Conservation (phyloP, 345 rosid species). For the Arabis hirsuta region DNA sequence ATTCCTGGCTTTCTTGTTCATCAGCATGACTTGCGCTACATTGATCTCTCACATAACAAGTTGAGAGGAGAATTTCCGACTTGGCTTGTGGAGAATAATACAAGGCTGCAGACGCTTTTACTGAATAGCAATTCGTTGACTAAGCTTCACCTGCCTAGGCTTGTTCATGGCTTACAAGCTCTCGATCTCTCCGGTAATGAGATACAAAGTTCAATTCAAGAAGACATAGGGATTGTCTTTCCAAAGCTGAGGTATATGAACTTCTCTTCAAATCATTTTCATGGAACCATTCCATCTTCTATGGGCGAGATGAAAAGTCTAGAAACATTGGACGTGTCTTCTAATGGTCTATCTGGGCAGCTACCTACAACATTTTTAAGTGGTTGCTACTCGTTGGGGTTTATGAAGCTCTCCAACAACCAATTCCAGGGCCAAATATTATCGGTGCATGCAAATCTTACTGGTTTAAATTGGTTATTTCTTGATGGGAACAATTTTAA, state of each 20-base stretch:
- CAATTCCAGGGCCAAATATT: slow-evolving; percentile 28
- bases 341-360: slow-evolving; percentile 30
- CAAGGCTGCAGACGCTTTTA: slow-evolving; percentile 22
- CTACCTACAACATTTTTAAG: slow-evolving; percentile 10
- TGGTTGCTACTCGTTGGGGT: slow-evolving; percentile 20
- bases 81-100: slow-evolving; percentile 39
- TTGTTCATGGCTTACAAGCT: slow-evolving; percentile 27
- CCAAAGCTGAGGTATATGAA: slow-evolving; percentile 25
- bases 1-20: slow-evolving; percentile 22
- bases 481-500: slow-evolving; percentile 30
- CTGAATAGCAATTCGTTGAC: slow-evolving; percentile 29
- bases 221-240: slow-evolving; percentile 35
- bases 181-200: slow-evolving; percentile 37
- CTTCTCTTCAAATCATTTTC: slow-evolving; percentile 26
- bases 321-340: slow-evolving; percentile 31
- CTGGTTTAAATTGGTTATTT: not conserved
- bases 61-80: slow-evolving; percentile 36
- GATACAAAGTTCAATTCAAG: slow-evolving; percentile 12
- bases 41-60: slow-evolving; percentile 34
- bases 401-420: slow-evolving; percentile 35
- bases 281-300: slow-evolving; percentile 35
- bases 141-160: slow-evolving; percentile 24
- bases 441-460: slow-evolving; percentile 21
- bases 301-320: slow-evolving; percentile 32
- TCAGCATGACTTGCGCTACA: slow-evolving; percentile 30